phyloP scores from a whole-genome alignment of 345 rosid genomes.

The Hypericum androsaemum region DNA sequence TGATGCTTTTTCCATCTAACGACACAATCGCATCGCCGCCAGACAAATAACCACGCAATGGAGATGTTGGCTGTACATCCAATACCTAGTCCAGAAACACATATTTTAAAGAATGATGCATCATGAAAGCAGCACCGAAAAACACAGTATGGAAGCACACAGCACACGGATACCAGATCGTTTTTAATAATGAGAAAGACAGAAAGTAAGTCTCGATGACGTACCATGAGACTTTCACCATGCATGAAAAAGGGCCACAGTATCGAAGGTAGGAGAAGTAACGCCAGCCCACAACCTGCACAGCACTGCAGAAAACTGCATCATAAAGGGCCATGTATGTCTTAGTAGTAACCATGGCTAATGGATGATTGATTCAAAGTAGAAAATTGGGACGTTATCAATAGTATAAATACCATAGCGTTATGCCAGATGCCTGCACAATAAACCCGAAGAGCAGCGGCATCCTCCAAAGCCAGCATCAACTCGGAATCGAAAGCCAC shows the following conservation, averaged over 20 bases:
- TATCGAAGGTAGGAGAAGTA: conserved; percentile 51
- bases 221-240: conserved; percentile 50
- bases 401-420: conserved; percentile 48
- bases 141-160: background rate
- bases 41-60: conserved; percentile 65
- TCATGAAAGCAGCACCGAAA: conserved; percentile 1
- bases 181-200: conserved; percentile 4
- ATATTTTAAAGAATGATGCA: conserved; percentile 1
- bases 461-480: conserved; percentile 42
- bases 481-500: conserved; percentile 65
- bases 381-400: background rate
- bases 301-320: conserved; percentile 33
- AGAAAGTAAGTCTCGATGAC: background rate
- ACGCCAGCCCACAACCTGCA: conserved; percentile 46
- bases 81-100: conserved; percentile 39
- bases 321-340: conserved; percentile 1
- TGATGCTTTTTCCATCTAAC: conserved; percentile 52
- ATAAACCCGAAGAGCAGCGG: conserved; percentile 58
- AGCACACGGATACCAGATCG: background rate
- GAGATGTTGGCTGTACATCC: conserved; percentile 51
- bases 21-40: conserved; percentile 64
- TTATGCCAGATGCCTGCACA: conserved; percentile 98
- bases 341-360: background rate
- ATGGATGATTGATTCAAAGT: background rate
- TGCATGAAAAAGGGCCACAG: conserved; percentile 53